Evolutionary conservation across 805 yeast genomes (phyloP), one percentile per base, ranked within the genome.

Genomic region (Teunomyces panamensis): DNA sequence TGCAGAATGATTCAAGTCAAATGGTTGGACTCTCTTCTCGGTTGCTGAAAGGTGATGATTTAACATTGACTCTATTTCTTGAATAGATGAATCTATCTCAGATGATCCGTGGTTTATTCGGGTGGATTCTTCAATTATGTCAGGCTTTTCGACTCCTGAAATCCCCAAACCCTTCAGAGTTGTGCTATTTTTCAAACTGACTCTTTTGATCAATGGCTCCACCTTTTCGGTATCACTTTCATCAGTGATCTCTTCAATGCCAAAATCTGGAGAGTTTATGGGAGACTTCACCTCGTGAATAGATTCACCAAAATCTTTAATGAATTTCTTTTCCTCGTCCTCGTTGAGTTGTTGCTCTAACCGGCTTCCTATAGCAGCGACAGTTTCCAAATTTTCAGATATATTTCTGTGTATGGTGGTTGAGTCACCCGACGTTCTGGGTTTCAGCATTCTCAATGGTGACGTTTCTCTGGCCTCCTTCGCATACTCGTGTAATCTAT

Each of bases 41-140:
- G 42, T 36, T 55, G 59, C 48, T 49, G 41, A 50, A 33, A 69
- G 59, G 41, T 69, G 70, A 2, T 67, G 57, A 43, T 68, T 71
- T 65, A 72, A 64, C 54, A 67, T 66, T 43, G 62, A 65, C 46
- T 69, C 73, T 32, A 72, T 65, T 36, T 71, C 77, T 51, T 68
- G 70, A 41, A 72, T 71, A 1, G 75, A 68, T 2, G 65, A 49
- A 47, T 68, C 67, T 13, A 67, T 59, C 13, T 30, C 27, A 33
- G 41, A 37, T n/a, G 44, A n/a, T 32, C 48, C 47, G 14, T 52
- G 42, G 5, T 51, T 49, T 16, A 55, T 29, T 24, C 48, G 49
- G 9, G 61, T 52, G 5, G 62, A 50, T 20, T 56, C 53, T 20
- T 49, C 60, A 39, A 51, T 48, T 14, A 52, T 27, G 11, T 53